Conservation (phyloP, 1,284 basidiomycete species). For the Grifola frondosa region DNA sequence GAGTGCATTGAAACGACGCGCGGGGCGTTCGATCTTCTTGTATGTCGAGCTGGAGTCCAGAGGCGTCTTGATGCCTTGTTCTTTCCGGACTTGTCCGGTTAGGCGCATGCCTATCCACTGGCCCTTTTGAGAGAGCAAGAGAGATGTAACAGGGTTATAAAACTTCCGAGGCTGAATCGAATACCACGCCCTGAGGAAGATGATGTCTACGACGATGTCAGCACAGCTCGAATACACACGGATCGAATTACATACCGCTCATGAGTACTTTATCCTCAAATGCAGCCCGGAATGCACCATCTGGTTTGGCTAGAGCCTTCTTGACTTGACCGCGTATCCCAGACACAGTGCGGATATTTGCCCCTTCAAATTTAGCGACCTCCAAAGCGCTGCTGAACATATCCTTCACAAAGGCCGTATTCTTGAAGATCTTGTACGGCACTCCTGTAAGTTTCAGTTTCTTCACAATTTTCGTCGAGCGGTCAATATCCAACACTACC, state of each 20-base stretch:
- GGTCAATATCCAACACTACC: constrained; percentile 92
- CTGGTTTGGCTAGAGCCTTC: constrained; percentile 91
- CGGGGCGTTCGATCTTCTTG: constrained; percentile 76
- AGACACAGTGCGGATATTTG: constrained; percentile 92
- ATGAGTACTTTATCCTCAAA: constrained; percentile 98
- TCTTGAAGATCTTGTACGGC: constrained; percentile 98
- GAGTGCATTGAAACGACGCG: constrained; percentile 90
- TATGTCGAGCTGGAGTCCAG: constrained; percentile 85
- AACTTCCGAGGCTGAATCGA: constrained; percentile 92
- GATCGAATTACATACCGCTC: constrained; percentile 66
- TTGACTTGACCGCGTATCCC: constrained; percentile 97
- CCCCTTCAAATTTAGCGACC: constrained; percentile 98
- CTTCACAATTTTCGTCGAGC: constrained; percentile 94
- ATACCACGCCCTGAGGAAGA: constrained; percentile 98
- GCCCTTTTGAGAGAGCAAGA: constrained; percentile 79
- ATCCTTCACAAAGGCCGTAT: constrained; percentile 97
- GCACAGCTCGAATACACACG: background rate
- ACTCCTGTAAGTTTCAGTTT: constrained; percentile 96
- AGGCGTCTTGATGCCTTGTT: constrained; percentile 84
- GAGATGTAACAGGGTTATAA: constrained; percentile 95
- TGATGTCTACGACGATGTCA: constrained; percentile 63
- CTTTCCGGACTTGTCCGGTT: constrained; percentile 88
- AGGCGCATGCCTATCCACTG: constrained; percentile 93
- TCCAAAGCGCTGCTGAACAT: constrained; percentile 95
- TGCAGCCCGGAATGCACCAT: constrained; percentile 93